These are phyloP conservation scores for Blastomyces parvus DNA, from an alignment of 2,329 filamentous ascomycete genomes.

Conservation along the genomic window DNA sequence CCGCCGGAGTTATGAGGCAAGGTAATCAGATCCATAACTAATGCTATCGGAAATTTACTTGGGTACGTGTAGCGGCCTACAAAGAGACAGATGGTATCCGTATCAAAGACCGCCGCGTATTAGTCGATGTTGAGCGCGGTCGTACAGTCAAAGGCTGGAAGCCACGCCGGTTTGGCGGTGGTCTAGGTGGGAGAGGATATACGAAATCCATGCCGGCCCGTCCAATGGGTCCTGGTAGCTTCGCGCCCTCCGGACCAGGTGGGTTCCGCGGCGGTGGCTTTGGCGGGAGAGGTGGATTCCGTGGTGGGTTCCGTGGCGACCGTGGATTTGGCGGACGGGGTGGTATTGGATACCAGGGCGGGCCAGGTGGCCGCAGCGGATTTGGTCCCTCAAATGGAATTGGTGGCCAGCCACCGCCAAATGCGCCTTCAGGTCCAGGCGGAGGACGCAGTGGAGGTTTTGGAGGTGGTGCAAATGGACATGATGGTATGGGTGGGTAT, in stretches of 20 bases:
- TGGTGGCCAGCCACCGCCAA: constrained; percentile 37
- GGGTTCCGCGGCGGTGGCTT: constrained; percentile 48
- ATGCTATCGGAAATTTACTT: constrained; percentile 23
- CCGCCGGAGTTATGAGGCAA: constrained; percentile 18
- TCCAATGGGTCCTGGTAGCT: constrained; percentile 55
- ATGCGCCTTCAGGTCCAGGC: constrained; percentile 45
- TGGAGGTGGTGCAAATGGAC: constrained; percentile 34
- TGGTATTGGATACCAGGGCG: constrained; percentile 50
- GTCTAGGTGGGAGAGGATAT: constrained; percentile 84
- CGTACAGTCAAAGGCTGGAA: constrained; percentile 91
- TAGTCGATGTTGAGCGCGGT: constrained; percentile 93
- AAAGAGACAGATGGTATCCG: constrained; percentile 78
- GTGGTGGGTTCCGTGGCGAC: constrained; percentile 43
- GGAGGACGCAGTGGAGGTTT: constrained; percentile 46
- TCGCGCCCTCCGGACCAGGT: constrained; percentile 48
- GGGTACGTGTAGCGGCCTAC: constrained; percentile 68
- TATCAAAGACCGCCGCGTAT: constrained; percentile 83
- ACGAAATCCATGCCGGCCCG: constrained; percentile 69
- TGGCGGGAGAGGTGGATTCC: constrained; percentile 43
- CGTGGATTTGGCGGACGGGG: constrained; percentile 42
- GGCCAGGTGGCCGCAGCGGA: constrained; percentile 48
- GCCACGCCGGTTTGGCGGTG: constrained; percentile 81
- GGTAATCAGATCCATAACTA: constrained; percentile 26
- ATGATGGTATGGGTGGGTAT: constrained; percentile 34
- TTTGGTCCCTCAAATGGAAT: constrained; percentile 29